phyloP scores from a whole-genome alignment of 352 stramenopile genomes.

The Peronosclerospora sorghi region DNA sequence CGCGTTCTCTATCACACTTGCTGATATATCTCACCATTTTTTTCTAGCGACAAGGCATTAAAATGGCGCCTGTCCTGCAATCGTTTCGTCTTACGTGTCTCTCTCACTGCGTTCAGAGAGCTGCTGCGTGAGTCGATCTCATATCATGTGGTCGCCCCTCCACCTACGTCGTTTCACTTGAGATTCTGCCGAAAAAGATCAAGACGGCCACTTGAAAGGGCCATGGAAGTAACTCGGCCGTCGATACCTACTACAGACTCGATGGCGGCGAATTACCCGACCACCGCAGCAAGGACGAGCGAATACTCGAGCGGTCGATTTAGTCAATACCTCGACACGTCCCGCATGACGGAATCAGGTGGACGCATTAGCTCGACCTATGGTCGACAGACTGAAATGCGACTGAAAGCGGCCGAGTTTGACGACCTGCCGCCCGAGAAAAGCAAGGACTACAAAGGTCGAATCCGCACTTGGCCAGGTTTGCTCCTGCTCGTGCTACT shows the following conservation, averaged over 20 bases:
- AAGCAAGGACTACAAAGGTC: conserved; percentile 59
- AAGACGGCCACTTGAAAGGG: not conserved
- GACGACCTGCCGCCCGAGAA: conserved; percentile 27
- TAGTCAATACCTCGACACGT: conserved; percentile 14
- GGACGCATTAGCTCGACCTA: conserved; percentile 4
- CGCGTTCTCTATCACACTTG: too few species aligned
- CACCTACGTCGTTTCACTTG: not conserved
- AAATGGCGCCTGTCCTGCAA: not conserved
- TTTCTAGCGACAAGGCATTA: too few species aligned
- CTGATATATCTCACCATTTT: too few species aligned
- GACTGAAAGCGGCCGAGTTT: conserved; percentile 34
- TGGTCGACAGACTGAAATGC: conserved; percentile 42
- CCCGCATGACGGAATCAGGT: conserved; percentile 19
- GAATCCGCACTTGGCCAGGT: conserved; percentile 47
- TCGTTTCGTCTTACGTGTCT: not conserved
- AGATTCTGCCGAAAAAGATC: not conserved
- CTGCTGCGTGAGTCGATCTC: too few species aligned
- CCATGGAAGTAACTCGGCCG: conserved; percentile 13
- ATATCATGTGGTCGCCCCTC: not conserved
- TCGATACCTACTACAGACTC: not conserved
- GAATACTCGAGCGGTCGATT: conserved; percentile 18
- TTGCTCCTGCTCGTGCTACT: conserved; percentile 38
- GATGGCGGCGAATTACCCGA: not conserved
- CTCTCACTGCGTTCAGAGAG: too few species aligned
- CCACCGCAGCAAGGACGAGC: not conserved